Conservation (phyloP, 768 basidiomycete species). For the Suillus spraguei region DNA sequence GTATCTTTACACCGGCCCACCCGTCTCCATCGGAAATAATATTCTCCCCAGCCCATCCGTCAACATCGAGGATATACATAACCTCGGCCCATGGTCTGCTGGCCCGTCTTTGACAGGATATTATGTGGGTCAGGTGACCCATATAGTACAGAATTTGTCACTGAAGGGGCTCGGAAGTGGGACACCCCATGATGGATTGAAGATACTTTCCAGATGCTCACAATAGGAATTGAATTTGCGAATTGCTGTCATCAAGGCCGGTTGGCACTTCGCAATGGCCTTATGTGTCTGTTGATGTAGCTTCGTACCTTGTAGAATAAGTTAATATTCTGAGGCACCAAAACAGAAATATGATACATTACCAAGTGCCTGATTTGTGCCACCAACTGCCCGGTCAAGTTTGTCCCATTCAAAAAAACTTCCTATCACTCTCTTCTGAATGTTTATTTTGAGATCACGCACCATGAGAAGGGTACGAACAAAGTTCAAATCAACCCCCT, state of each 20-base stretch:
- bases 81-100: no score
- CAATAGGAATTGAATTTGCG: conserved; percentile 34
- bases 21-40: no score
- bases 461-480: conserved; percentile 35
- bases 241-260: conserved; percentile 25
- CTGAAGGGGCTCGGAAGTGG: conserved; percentile 35
- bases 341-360: neutral
- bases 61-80: no score
- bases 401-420: conserved; percentile 43
- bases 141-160: no score
- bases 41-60: no score
- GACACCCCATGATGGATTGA: conserved; percentile 26
- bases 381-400: conserved; percentile 36
- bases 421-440: conserved; percentile 36
- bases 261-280: conserved; percentile 30
- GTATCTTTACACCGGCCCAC: no score
- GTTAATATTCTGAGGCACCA: neutral
- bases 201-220: conserved; percentile 20
- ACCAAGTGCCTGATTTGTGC: conserved; percentile 24
- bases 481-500: conserved; percentile 30
- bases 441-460: conserved; percentile 42
- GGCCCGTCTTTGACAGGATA: no score
- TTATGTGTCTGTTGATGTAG: conserved; percentile 34
- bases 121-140: no score
- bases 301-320: conserved; percentile 25